Percentiles rank a stretch among this genome's conserved stretches.
Conservation (phyloP, 2,329 filamentous ascomycete species). For the Pseudohalonectria lignicola region DNA sequence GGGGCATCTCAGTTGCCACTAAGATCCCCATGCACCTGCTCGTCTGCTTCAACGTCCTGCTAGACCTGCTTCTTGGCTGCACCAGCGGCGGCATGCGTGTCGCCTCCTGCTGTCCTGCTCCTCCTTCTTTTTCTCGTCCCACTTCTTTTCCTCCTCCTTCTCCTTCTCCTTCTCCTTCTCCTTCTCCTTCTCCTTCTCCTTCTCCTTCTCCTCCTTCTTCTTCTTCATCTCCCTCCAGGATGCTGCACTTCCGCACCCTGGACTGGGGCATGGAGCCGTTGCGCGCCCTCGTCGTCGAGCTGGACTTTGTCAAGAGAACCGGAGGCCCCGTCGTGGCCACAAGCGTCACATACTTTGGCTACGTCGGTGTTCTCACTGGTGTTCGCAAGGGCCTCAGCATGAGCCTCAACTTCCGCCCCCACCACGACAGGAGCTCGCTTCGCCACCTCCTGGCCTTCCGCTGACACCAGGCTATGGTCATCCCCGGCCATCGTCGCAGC, state of each 20-base stretch:
- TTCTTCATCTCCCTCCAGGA: too few species aligned
- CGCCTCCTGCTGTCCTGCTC: constrained; percentile 21
- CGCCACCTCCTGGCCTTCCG: constrained; percentile 12
- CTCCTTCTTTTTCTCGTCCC: too few species aligned
- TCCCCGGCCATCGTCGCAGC: constrained; percentile 11
- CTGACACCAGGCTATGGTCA: constrained; percentile 14
- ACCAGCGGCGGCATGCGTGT: constrained; percentile 34
- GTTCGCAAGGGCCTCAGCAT: constrained; percentile 32
- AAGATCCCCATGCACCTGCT: constrained; percentile 47
- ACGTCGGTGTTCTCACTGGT: constrained; percentile 36
- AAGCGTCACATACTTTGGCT: constrained; percentile 35
- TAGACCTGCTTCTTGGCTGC: constrained; percentile 55
- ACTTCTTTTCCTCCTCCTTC: too few species aligned
- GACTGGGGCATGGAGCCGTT: constrained; percentile 44
- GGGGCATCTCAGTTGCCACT: constrained; percentile 38
- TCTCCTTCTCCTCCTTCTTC: too few species aligned
- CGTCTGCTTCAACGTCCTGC: constrained; percentile 49
- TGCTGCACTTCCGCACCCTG: constrained; percentile 45
- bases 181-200: too few species aligned
- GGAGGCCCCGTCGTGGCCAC: constrained; percentile 27
- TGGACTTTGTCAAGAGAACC: constrained; percentile 31
- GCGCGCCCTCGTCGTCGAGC: constrained; percentile 35
- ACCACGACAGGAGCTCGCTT: constrained; percentile 13
- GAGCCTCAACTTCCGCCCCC: constrained; percentile 33
- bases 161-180: too few species aligned